Base-by-base conservation (phyloP, 352 stramenopile species). In the Plasmopara halstedii region DNA sequence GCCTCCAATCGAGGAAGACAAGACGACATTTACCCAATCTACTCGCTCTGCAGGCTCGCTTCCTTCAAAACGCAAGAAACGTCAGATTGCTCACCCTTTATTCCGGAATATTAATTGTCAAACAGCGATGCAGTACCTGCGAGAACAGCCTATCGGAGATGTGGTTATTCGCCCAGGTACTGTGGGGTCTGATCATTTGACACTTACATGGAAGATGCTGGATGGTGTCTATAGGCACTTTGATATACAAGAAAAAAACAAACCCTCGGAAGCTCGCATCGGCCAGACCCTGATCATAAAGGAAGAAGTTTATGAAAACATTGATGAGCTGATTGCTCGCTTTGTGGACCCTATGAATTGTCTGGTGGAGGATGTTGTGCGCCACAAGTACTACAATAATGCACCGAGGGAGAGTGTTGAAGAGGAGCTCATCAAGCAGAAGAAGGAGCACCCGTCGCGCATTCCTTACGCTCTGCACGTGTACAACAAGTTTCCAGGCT, bases 31-130 rank as follows among this genome's bases (percentile, higher is more conserved):
- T 45, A 57, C 58, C n/a, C 49, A 63, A 11, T 57, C 65, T 11
- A 54, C 53, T 19, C 66, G 49, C 46, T 64, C 46, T 14, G 33
- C 53, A 26, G 60, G 59, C 18, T 23, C 44, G 31, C 60, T 62
- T 34, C 68, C 65, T n/a, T 65, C 76, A 8, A 83, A 71, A 52
- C 57, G 83, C 33, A 95, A 95, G 67, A 89, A 89, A 45, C 79
- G 83, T 2, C 82, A 93, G 49, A 95, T 95, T 37, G 79, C 62
- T 14, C 83, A 95, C 50, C 74, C 73, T 3, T 57, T 88, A 21
- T 95, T 95, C 64, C 71, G 83, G 23, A 95, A 95, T 56, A 83
- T 95, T 42, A 92, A 86, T 46, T 88, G 83, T 29, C 78, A 87
- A 19, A 61, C 51, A 6, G 82, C 81, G 11, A 90, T 95, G 75